These are phyloP conservation scores for Yamadazyma sp. DNA, from an alignment of 1,139 yeast genomes.

Conservation along the genomic window DNA sequence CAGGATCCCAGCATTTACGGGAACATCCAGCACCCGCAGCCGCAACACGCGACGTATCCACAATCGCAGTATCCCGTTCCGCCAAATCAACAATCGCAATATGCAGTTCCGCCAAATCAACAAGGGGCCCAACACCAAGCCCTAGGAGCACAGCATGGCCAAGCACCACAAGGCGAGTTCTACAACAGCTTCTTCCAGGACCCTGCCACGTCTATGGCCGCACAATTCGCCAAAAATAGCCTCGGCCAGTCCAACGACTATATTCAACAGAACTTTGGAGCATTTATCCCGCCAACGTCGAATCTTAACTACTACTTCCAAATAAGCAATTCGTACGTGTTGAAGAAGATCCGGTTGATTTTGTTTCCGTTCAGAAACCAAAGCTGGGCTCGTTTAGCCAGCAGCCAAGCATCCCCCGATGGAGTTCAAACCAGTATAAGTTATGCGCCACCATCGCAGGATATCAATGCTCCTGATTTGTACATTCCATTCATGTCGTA, in stretches of 20 bases:
- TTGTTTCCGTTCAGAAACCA: slow-evolving; percentile 84
- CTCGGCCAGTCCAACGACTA: slow-evolving; percentile 70
- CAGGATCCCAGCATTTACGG: slow-evolving; percentile 8
- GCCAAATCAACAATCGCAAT: slow-evolving; percentile 14
- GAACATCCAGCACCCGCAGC: slow-evolving; percentile 28
- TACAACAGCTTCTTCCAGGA: slow-evolving; percentile 57
- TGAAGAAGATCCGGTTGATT: slow-evolving; percentile 68
- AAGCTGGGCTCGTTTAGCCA: slow-evolving; percentile 68
- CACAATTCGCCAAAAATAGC: slow-evolving; percentile 86
- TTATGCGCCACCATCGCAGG: slow-evolving; percentile 75
- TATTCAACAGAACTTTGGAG: slow-evolving; percentile 67
- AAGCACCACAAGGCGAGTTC: slow-evolving; percentile 16
- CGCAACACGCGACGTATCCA: slow-evolving; percentile 19
- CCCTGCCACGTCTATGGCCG: slow-evolving; percentile 82
- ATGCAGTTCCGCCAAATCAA: slow-evolving; percentile 22
- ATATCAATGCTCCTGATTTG: slow-evolving; percentile 93
- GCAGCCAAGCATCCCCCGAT: slow-evolving; percentile 33
- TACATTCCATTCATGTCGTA: slow-evolving; percentile 94
- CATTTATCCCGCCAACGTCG: slow-evolving; percentile 47
- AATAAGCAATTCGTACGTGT: slow-evolving; percentile 85
- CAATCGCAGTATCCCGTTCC: slow-evolving; percentile 27
- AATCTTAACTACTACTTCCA: slow-evolving; percentile 84
- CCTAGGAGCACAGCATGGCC: slow-evolving; percentile 13
- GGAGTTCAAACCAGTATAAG: slow-evolving; percentile 10
- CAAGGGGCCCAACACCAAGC: slow-evolving; percentile 2